phyloP scores from a whole-genome alignment of 257 asterid species.

The Nicotiana tomentosiformis region DNA sequence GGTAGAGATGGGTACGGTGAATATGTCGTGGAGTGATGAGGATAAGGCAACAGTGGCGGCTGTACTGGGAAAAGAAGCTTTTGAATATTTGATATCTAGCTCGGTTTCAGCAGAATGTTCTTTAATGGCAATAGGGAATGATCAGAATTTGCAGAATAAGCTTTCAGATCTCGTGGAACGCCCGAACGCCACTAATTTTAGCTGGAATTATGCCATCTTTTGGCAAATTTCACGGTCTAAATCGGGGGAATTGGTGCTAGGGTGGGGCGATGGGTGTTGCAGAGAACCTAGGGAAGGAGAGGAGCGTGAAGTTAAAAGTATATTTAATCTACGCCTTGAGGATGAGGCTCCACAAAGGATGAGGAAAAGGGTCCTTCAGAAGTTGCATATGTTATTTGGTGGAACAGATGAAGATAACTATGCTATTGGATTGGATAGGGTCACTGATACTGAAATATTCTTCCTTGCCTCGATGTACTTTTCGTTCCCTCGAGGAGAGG shows the following conservation, averaged over 20 bases:
- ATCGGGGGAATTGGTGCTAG: constrained; percentile 75
- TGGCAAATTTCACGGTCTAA: constrained; percentile 95
- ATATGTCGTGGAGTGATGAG: constrained; percentile 60
- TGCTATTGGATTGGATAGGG: constrained; percentile 85
- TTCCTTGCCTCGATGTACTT: constrained; percentile 97
- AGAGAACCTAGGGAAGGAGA: constrained; percentile 73
- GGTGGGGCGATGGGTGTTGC: constrained; percentile 99
- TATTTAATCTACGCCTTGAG: constrained; percentile 45
- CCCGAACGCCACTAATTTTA: constrained; percentile 47
- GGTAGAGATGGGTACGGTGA: constrained; percentile 52
- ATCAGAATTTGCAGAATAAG: constrained; percentile 80
- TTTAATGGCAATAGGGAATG: constrained; percentile 67
- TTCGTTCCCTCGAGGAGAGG: constrained; percentile 73
- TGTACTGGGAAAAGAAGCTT: constrained; percentile 79
- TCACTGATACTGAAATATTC: constrained; percentile 94
- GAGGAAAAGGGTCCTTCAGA: constrained; percentile 85
- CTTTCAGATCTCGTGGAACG: constrained; percentile 92
- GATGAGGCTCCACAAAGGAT: constrained; percentile 80
- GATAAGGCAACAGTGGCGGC: constrained; percentile 74
- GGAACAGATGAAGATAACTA: constrained; percentile 76
- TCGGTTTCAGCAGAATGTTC: constrained; percentile 74
- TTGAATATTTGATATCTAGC: constrained; percentile 75
- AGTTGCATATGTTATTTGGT: constrained; percentile 67
- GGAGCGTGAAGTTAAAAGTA: constrained; percentile 49
- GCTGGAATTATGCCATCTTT: constrained; percentile 93